Conservation (phyloP, 2,329 filamentous ascomycete species). For the Mycogone perniciosa region DNA sequence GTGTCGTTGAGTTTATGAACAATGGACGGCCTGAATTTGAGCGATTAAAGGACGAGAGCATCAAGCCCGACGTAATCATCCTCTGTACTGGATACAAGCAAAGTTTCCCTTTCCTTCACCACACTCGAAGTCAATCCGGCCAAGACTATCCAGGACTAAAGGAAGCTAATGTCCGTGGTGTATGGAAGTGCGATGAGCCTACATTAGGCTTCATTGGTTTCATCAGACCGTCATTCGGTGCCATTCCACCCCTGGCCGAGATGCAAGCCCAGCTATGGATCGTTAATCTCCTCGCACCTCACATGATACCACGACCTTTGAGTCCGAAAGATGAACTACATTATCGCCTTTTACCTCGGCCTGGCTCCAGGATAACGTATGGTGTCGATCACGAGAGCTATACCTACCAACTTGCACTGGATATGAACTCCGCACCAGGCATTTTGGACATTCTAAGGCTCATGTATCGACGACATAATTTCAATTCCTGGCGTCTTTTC, state of each 20-base stretch:
- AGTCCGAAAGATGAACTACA: conserved; percentile 30
- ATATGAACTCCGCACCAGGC: conserved; percentile 35
- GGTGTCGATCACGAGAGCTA: conserved; percentile 43
- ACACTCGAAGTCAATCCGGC: not conserved
- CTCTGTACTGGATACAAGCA: conserved; percentile 40
- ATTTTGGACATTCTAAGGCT: conserved; percentile 23
- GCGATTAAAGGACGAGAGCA: conserved; percentile 21
- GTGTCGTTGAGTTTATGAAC: conserved; percentile 29
- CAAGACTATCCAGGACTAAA: conserved; percentile 35
- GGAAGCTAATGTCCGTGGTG: conserved; percentile 42
- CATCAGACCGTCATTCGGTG: conserved; percentile 36
- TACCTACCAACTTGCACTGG: conserved; percentile 39
- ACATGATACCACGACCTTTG: conserved; percentile 17
- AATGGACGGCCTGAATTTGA: conserved; percentile 26
- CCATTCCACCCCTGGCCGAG: conserved; percentile 41
- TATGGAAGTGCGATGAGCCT: conserved; percentile 38
- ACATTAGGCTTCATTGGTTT: conserved; percentile 41
- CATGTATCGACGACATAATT: conserved; percentile 18
- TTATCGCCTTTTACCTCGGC: conserved; percentile 30
- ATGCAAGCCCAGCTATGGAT: conserved; percentile 41
- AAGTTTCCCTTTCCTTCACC: conserved; percentile 33
- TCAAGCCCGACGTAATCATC: conserved; percentile 37
- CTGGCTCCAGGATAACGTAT: conserved; percentile 28
- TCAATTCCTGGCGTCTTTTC: conserved; percentile 15
- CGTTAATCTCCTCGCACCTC: conserved; percentile 25